Evolutionary conservation across 2,329 filamentous ascomycete genomes (phyloP), one percentile per base, ranked within the genome.

Genomic region (Neurospora sp.): DNA sequence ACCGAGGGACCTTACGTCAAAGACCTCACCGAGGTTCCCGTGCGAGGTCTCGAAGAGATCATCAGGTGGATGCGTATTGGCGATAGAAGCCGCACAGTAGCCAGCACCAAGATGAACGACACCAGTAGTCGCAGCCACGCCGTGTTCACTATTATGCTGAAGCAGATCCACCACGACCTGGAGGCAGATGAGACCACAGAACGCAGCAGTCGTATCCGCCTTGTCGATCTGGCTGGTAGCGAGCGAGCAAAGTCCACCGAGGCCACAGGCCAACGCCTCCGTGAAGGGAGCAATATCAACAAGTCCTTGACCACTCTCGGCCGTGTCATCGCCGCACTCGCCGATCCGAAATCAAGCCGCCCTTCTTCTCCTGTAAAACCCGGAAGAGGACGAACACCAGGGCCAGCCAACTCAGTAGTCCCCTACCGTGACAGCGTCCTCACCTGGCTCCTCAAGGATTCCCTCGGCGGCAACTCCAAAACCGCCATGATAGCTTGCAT

Each of bases 401-500:
- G 33, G 39, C 36, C 62, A 33, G 46, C 69, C 67, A 66, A 87
- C 73, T 88, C 94, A 37, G 88, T 93, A 6, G 91, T 99, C 2
- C 96, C 96, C 5, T 99, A 97, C 80, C 90, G 96, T 73, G 96
- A 99, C 81, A 97, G 93, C 1, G 90, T 91, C 74, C 81, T 90
- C 68, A 90, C 88, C 0, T 90, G 95, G 95, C 86, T 99, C 4
- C 86, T 99, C 73, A 98, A 98, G 79, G 96, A 99, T 80, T 96
- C 92, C 1, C 85, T 99, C 0, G 96, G 96, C 12, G 96, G 96
- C 69, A 99, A 99, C 85, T 95, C 91, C 77, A 99, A 98, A 81
- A 99, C 96, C 10, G 96, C 96, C 72, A 99, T 99, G 96, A 97
- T 99, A 76, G 96, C 96, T 8, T 98, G 96, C 79, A 97, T 99